Percentiles rank a stretch among this genome's conserved stretches.
These are phyloP conservation scores for Boletus rubroflammeus DNA, from an alignment of 768 basidiomycete species.

Conservation along the genomic window DNA sequence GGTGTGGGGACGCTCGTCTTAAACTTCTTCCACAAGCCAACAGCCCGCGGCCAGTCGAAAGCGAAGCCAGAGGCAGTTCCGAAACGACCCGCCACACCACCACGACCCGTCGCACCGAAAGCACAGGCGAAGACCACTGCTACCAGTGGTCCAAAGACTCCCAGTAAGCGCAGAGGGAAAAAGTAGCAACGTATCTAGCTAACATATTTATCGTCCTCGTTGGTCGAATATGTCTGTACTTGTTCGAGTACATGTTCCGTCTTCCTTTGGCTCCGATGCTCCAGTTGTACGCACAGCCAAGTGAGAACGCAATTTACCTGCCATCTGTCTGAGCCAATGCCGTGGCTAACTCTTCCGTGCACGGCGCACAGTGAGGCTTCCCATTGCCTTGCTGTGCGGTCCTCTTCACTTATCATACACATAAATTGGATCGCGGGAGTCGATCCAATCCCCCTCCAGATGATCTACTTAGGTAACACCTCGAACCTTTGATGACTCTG, in stretches of 20 bases:
- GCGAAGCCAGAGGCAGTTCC: background rate
- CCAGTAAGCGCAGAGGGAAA: slow-evolving; percentile 30
- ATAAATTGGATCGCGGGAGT: no score
- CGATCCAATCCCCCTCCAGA: no score
- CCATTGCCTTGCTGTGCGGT: no score
- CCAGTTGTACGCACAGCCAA: background rate
- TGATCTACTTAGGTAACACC: no score
- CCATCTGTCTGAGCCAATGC: background rate
- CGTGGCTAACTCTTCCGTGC: no score
- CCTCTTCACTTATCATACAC: no score
- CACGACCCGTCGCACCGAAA: slow-evolving; percentile 1
- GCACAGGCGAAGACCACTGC: slow-evolving; percentile 15
- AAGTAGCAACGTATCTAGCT: slow-evolving; percentile 7
- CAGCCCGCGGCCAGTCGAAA: slow-evolving; percentile 3
- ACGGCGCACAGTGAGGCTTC: no score
- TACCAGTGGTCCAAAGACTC: slow-evolving; percentile 17
- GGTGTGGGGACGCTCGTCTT: slow-evolving; percentile 63
- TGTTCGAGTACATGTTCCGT: background rate
- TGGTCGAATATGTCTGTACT: background rate
- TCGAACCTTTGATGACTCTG: no score
- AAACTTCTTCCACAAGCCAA: slow-evolving; percentile 53
- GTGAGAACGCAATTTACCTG: background rate
- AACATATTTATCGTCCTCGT: background rate
- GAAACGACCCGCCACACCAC: slow-evolving; percentile 1
- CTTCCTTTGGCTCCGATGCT: background rate